Evolutionary conservation across 345 rosid species (phyloP), one percentile per base, ranked within the genome.

Genomic region (Pistacia atlantica): DNA sequence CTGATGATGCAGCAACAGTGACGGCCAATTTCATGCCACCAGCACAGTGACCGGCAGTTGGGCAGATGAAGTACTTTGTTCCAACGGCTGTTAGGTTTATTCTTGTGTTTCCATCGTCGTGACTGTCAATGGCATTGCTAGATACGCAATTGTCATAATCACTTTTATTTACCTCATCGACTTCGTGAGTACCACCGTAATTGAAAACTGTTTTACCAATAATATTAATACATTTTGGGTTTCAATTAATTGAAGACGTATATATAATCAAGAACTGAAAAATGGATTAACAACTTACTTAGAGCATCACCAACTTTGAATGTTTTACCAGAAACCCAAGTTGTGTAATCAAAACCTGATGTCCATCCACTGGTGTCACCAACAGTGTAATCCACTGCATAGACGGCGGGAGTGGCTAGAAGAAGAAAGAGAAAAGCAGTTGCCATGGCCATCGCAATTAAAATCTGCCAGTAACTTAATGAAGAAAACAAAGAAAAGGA

Each of bases 21-120:
- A 90, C 17, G 0, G 83, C 59, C 1, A 90, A 76, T 82, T 87
- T 90, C 94, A 90, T 90, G 72, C 91, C 94, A 0, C 64, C 12
- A 13, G 57, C 3, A 46, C 90, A 90, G 31, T 90, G 91, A 37
- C 90, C 89, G 0, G 0, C 0, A 0, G 85, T 75, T n/a, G 94
- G 87, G 67, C 94, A 90, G 22, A 85, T 75, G 84, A 90, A 90
- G 66, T 86, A 83, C 78, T n/a, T 69, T 0, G 79, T 0, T 28
- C 94, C 94, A 1, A 86, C 0, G 2, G 9, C 37, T 11, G 67
- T 37, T 3, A 90, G 75, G 22, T 69, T 10, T 22, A 83, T 18
- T 5, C 57, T 77, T 3, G 83, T 80, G 83, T 63, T 78, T 59
- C 94, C 91, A 11, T 52, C 83, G 5, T 0, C 45, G 65, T 80